Evolutionary conservation across 2,329 filamentous ascomycete species (phyloP).

Genomic region (Aspergillus neotritici): DNA sequence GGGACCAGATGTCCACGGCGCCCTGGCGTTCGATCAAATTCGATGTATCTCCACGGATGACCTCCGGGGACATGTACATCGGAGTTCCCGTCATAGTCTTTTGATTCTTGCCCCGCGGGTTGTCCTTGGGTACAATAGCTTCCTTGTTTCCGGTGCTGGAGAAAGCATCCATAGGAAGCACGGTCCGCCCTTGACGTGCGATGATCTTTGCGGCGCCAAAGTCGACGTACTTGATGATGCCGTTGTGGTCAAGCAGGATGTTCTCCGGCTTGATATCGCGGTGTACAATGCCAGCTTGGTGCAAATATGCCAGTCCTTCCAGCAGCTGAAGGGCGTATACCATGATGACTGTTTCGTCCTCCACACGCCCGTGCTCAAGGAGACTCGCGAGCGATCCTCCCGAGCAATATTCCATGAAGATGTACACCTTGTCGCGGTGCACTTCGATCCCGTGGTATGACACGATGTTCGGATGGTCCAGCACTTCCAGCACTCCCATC

Average conservation of each 20-base stretch:
- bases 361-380: slow-evolving; percentile 91
- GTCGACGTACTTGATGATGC: slow-evolving; percentile 98
- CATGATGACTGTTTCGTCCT: slow-evolving; percentile 96
- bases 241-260: slow-evolving; percentile 92
- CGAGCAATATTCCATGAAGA: slow-evolving; percentile 99
- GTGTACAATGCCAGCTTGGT: slow-evolving; percentile 86
- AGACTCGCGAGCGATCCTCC: slow-evolving; percentile 85
- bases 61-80: slow-evolving; percentile 99
- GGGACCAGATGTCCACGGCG: slow-evolving; percentile 89
- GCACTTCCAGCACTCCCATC: slow-evolving; percentile 90
- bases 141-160: slow-evolving; percentile 41
- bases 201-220: slow-evolving; percentile 98
- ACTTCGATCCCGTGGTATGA: slow-evolving; percentile 98
- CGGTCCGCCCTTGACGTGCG: slow-evolving; percentile 82
- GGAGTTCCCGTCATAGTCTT: slow-evolving; percentile 95
- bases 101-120: slow-evolving; percentile 52
- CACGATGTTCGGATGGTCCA: slow-evolving; percentile 96
- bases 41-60: slow-evolving; percentile 82
- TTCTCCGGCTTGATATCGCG: slow-evolving; percentile 98
- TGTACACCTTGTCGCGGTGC: slow-evolving; percentile 98
- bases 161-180: slow-evolving; percentile 60
- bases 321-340: slow-evolving; percentile 92
- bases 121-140: slow-evolving; percentile 25
- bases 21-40: slow-evolving; percentile 71
- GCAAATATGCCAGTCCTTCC: slow-evolving; percentile 88